Percentiles rank a stretch among this genome's conserved stretches.
These are phyloP conservation scores for Zygoascus flipseniorum DNA, from an alignment of 805 yeast species.

Conservation along the genomic window DNA sequence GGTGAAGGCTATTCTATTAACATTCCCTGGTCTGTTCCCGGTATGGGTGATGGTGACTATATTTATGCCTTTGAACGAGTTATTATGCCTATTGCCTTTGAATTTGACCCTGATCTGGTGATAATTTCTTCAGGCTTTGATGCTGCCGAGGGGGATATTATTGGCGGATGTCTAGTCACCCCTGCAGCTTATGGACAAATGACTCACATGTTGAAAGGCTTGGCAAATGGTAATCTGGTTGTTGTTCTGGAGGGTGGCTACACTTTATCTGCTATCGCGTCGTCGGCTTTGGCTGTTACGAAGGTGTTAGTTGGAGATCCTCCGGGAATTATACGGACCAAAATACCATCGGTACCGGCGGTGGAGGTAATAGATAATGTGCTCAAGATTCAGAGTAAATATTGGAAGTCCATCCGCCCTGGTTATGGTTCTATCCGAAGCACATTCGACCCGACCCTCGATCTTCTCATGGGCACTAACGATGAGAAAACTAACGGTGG, in stretches of 20 bases:
- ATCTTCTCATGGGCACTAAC: neutral
- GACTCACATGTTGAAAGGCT: constrained; percentile 82
- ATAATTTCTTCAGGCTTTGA: constrained; percentile 94
- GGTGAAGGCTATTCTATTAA: constrained; percentile 88
- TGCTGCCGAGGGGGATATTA: constrained; percentile 97
- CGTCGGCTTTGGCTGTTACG: constrained; percentile 85
- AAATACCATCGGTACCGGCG: constrained; percentile 66
- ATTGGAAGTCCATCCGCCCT: constrained; percentile 79
- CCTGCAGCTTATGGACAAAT: constrained; percentile 95
- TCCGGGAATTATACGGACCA: constrained; percentile 64
- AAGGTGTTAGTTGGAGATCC: constrained; percentile 92
- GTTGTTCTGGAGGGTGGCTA: constrained; percentile 96
- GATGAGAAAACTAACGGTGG: neutral
- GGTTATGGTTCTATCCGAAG: constrained; percentile 31
- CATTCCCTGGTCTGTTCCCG: constrained; percentile 88
- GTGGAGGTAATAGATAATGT: constrained; percentile 77
- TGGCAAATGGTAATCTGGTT: constrained; percentile 82
- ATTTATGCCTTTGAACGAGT: constrained; percentile 81
- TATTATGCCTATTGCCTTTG: constrained; percentile 80
- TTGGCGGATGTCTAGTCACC: constrained; percentile 92
- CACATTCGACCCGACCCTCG: neutral
- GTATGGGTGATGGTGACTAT: constrained; percentile 94
- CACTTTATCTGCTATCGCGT: constrained; percentile 82
- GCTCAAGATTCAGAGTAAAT: constrained; percentile 65
- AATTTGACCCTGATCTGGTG: constrained; percentile 87